Conservation (phyloP, 768 basidiomycete genomes). For the Steccherinum ochraceum region DNA sequence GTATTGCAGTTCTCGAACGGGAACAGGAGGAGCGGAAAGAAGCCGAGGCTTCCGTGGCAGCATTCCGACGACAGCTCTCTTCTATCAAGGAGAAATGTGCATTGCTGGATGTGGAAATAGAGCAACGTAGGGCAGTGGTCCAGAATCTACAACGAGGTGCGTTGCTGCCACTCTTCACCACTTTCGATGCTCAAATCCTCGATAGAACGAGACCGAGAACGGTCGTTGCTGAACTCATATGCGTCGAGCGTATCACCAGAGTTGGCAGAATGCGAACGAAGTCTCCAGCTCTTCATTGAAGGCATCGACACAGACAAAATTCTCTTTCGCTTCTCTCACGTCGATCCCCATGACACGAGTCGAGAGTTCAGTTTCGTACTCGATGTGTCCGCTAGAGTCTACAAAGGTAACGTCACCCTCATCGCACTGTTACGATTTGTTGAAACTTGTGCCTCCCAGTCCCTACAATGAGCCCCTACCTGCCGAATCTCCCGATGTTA, state of each 20-base stretch:
- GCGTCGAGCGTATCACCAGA: slow-evolving; percentile 50
- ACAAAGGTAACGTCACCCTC: slow-evolving; percentile 49
- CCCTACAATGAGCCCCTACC: slow-evolving; percentile 67
- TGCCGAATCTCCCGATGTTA: slow-evolving; percentile 61
- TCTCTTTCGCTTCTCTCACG: slow-evolving; percentile 62
- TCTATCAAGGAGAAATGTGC: slow-evolving; percentile 54
- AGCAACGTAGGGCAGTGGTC: slow-evolving; percentile 59
- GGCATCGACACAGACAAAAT: slow-evolving; percentile 70
- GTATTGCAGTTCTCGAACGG: slow-evolving; percentile 46
- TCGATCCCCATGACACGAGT: slow-evolving; percentile 52
- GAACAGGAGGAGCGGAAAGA: slow-evolving; percentile 74
- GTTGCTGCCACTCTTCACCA: no score
- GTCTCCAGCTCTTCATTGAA: slow-evolving; percentile 64
- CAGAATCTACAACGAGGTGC: slow-evolving; percentile 61
- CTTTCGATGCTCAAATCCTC: background rate
- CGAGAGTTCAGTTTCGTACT: slow-evolving; percentile 70
- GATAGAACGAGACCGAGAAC: slow-evolving; percentile 66
- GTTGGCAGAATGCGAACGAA: slow-evolving; percentile 47
- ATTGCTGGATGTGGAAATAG: slow-evolving; percentile 61
- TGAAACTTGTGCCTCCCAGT: slow-evolving; percentile 39
- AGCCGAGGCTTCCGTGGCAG: slow-evolving; percentile 52
- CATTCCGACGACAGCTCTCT: slow-evolving; percentile 60
- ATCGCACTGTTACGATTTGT: background rate
- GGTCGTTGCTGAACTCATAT: slow-evolving; percentile 44
- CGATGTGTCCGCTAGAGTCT: slow-evolving; percentile 57